Evolutionary conservation across 1,284 basidiomycete genomes (phyloP).

Genomic region (Malassezia furfur): DNA sequence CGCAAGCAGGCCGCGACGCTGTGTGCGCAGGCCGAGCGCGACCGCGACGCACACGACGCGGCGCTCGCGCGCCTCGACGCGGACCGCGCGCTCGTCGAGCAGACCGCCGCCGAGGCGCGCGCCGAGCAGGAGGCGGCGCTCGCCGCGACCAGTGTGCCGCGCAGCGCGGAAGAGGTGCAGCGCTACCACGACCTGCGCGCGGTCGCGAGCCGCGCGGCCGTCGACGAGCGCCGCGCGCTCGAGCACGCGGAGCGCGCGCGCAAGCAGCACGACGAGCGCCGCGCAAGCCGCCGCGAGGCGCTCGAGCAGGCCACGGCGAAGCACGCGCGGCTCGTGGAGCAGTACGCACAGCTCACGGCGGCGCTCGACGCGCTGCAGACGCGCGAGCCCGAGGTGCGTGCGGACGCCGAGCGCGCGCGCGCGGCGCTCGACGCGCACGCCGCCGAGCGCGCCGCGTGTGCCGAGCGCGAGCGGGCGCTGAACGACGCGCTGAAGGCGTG

Average conservation of each 20-base stretch:
- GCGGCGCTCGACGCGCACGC: conserved; percentile 67
- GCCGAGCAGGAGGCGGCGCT: conserved; percentile 68
- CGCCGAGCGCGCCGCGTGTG: conserved; percentile 62
- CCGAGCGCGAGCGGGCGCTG: conserved; percentile 47
- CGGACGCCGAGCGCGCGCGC: conserved; percentile 49
- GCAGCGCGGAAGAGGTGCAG: conserved; percentile 72
- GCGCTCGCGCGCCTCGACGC: conserved; percentile 58
- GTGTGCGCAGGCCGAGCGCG: conserved; percentile 60
- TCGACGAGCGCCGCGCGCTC: conserved; percentile 75
- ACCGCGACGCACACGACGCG: conserved; percentile 60
- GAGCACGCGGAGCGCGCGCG: conserved; percentile 73
- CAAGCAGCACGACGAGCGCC: conserved; percentile 61
- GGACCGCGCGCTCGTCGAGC: conserved; percentile 61
- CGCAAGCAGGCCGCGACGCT: conserved; percentile 61
- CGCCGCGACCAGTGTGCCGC: conserved; percentile 60
- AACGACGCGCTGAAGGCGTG: conserved; percentile 80
- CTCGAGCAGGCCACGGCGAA: conserved; percentile 60
- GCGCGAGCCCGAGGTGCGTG: conserved; percentile 18
- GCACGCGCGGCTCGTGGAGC: conserved; percentile 58
- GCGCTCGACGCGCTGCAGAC: conserved; percentile 54
- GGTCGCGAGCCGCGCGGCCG: conserved; percentile 61
- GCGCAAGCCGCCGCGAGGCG: conserved; percentile 55
- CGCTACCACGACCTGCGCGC: conserved; percentile 67
- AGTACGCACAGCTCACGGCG: conserved; percentile 55
- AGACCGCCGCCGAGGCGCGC: conserved; percentile 46